Evolutionary conservation across 2,329 filamentous ascomycete genomes (phyloP).

Genomic region (Diaporthe nobilis): DNA sequence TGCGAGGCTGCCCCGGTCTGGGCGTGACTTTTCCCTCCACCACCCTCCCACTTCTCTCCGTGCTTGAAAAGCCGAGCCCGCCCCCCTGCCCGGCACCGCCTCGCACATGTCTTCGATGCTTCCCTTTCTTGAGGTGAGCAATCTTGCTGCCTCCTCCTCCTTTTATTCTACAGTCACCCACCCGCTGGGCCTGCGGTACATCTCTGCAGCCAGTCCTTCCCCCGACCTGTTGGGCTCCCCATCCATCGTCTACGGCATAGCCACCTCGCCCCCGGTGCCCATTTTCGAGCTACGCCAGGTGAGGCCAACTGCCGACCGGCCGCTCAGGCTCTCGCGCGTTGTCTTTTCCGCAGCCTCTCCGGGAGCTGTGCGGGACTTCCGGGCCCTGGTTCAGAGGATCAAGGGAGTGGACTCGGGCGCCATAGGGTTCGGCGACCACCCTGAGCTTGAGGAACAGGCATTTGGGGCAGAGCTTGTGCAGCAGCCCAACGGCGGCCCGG

Average conservation of each 20-base stretch:
- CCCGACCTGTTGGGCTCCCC: slow-evolving; percentile 45
- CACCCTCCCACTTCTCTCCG: slow-evolving; percentile 1
- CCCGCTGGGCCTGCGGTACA: slow-evolving; percentile 81
- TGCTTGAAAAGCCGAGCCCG: slow-evolving; percentile 32
- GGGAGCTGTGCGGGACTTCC: slow-evolving; percentile 79
- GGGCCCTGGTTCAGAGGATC: slow-evolving; percentile 73
- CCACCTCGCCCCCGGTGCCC: slow-evolving; percentile 51
- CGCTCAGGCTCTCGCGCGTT: slow-evolving; percentile 63
- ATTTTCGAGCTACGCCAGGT: slow-evolving; percentile 63
- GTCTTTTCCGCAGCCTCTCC: slow-evolving; percentile 78
- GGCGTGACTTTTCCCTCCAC: neutral
- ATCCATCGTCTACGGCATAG: slow-evolving; percentile 59
- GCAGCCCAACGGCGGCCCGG: neutral
- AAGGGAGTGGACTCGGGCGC: slow-evolving; percentile 41
- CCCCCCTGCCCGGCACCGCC: slow-evolving; percentile 21
- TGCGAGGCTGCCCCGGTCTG: slow-evolving; percentile 25
- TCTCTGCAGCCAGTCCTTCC: slow-evolving; percentile 55
- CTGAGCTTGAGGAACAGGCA: slow-evolving; percentile 32
- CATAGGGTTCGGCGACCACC: slow-evolving; percentile 46
- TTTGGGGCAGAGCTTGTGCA: slow-evolving; percentile 4
- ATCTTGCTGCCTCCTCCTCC: slow-evolving; percentile 83
- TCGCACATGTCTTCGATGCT: slow-evolving; percentile 53
- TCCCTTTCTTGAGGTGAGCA: slow-evolving; percentile 75
- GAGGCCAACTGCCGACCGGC: slow-evolving; percentile 53
- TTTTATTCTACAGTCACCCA: slow-evolving; percentile 87